Evolutionary conservation across 1,284 basidiomycete species (phyloP), one percentile per base, ranked within the genome.

Genomic region (Kalmanozyma brasiliensis): DNA sequence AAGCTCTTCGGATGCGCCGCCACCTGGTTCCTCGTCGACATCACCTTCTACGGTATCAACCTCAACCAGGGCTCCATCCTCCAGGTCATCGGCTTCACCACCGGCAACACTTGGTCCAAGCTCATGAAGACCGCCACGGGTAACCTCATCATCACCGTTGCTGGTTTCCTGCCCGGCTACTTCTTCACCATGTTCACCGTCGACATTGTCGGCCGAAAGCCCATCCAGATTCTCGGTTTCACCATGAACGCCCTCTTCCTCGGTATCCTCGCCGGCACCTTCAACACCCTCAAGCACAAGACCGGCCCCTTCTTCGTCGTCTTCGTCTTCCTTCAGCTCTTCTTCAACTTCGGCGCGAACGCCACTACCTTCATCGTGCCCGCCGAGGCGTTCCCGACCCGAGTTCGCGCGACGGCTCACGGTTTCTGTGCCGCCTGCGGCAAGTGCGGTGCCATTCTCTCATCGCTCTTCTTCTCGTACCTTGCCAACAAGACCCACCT

Each of bases 301-400:
- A 88, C 88, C 70, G 88, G 66, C 34, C 85, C 87, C 3, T 91
- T 92, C 82, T 88, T 91, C 46, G 88, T 90, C 84, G 85, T 91
- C 30, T 91, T 90, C 84, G 91, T 90, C 81, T 83, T 91, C 23
- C 85, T 89, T 64, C 88, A 81, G 49, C 74, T 78, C 49, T 76
- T 74, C 58, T 83, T 83, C 73, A 83, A 82, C 68, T 77, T 65
- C 19, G 91, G 91, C 0, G 89, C 91, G 47, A 93, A 92, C 83
- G 87, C 88, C 0, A 93, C 91, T 0, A 93, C 91, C 3, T 93
- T 87, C 75, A 80, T 93, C 71, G 85, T 93, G 32, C 92, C 92
- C 8, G 78, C 75, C 42, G 77, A 94, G 82, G 87, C 86, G 24
- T 94, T 93, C 88, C 91, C 92, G 2, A 93, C 92, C 3, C 88